Evolutionary conservation across 1,139 yeast genomes (phyloP), one percentile per base, ranked within the genome.

Genomic region (Kodamaea plutei): DNA sequence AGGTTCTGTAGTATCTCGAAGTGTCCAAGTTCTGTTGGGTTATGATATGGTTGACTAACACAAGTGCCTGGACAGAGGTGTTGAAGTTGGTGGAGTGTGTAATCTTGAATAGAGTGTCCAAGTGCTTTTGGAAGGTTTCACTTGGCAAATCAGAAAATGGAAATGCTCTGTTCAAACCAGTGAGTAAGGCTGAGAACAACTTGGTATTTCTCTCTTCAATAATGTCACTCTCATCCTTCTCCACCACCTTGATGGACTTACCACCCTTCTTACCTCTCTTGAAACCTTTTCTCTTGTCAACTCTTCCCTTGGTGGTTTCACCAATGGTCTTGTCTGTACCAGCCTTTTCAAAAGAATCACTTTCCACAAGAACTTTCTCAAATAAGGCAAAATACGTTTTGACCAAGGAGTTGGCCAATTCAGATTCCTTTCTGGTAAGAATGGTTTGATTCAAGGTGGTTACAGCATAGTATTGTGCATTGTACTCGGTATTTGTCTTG

Each of bases 111-210:
- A 91, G 64, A 1, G 95, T 83, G 49, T 87, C 81, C 50, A 89
- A 68, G 59, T 93, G 97, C 40, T 72, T 67, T 41, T 79, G 77
- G 56, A 85, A 89, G 6, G 77, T 73, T 13, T 78, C 79, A 31
- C 77, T 69, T 6, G 94, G 84, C 35, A 93, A 67, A 39, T 76
- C 72, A 2, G 96, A 80, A 54, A 85, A 91, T 35, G 98, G 97
- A 69, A 85, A 89, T 1, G 98, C 93, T 61, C 99, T 83, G 56
- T 93, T 93, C 39, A 91, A 75, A 43, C 99, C 99, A 2, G 98
- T 88, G 42, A 91, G 74, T 38, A 93, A 73, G 13, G 96, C 96
- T 20, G 96, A 81, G 46, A 89, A 87, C 47, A 91, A 64, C 50
- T 85, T 84, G 25, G 94, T 73, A 48, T 80, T 84, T 50, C 81